Evolutionary conservation across 225 moss, liverwort and hornwort species (phyloP).

Genomic region (Lunularia cruciata): DNA sequence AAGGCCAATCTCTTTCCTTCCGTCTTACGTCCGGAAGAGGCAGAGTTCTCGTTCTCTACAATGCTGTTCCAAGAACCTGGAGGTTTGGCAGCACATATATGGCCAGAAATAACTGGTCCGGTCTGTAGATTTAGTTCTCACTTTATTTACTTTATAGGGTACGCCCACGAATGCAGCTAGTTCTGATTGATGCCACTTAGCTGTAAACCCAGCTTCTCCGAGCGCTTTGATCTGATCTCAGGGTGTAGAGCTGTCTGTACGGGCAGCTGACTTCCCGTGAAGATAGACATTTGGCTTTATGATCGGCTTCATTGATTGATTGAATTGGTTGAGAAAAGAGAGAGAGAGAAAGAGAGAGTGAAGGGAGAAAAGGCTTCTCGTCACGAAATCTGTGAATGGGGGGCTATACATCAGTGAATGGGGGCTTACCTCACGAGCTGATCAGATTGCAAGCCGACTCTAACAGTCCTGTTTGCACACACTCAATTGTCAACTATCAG

Average conservation of each 20-base stretch:
- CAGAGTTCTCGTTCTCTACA: slow-evolving; percentile 13
- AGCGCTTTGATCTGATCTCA: neutral
- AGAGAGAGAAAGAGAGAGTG: neutral
- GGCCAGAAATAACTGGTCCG: slow-evolving; percentile 12
- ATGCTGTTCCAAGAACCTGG: slow-evolving; percentile 14
- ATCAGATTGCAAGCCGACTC: neutral
- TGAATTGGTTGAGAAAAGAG: neutral
- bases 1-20: slow-evolving; percentile 14
- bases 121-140: neutral
- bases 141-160: neutral
- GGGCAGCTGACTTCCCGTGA: neutral
- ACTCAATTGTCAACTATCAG: neutral
- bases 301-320: neutral
- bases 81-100: slow-evolving; percentile 2
- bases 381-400: neutral
- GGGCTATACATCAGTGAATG: neutral
- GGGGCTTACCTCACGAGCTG: neutral
- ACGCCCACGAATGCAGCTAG: neutral
- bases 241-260: neutral
- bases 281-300: neutral
- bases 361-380: neutral
- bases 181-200: neutral
- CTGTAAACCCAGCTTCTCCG: neutral
- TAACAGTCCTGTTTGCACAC: no score
- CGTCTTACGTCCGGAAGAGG: slow-evolving; percentile 17